Percentiles rank a stretch among this genome's conserved stretches.
These are phyloP conservation scores for Hamamelis virginiana DNA, from an alignment of 164 flowering plant species.

Conservation along the genomic window DNA sequence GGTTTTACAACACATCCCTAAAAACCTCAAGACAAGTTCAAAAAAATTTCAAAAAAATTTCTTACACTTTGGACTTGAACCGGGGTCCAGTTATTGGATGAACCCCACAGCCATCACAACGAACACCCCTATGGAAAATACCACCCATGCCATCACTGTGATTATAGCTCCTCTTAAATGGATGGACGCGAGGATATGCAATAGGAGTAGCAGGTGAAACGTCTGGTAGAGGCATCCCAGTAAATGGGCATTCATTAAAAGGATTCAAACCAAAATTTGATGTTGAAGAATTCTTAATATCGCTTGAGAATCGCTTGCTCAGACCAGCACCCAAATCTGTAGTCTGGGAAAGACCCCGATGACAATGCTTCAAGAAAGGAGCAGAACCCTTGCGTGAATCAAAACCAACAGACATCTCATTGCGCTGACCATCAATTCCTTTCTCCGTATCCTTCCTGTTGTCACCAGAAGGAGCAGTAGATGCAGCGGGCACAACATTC, in stretches of 20 bases:
- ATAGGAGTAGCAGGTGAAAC: conserved; percentile 12
- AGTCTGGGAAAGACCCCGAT: background rate
- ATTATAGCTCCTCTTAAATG: conserved; percentile 20
- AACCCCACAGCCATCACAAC: conserved; percentile 87
- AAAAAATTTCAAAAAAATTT: conserved; percentile 1
- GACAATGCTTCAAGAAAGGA: background rate
- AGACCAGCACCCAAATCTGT: background rate
- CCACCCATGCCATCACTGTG: conserved; percentile 28
- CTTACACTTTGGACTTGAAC: conserved; percentile 91
- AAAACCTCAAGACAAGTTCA: conserved; percentile 5
- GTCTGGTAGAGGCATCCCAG: conserved; percentile 23
- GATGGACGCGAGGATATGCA: conserved; percentile 5
- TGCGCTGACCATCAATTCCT: background rate
- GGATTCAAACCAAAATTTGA: background rate
- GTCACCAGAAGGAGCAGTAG: conserved; percentile 2
- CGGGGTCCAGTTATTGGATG: conserved; percentile 88
- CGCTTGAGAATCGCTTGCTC: background rate
- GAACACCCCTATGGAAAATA: conserved; percentile 70
- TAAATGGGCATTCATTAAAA: conserved; percentile 39
- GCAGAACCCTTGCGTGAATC: background rate
- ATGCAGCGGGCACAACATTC: background rate
- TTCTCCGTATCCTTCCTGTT: conserved; percentile 5
- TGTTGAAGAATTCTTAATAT: background rate
- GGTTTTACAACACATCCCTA: background rate
- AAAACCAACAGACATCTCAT: background rate